Base-by-base conservation (phyloP, 768 basidiomycete genomes). In the Lactifluus echinatus region DNA sequence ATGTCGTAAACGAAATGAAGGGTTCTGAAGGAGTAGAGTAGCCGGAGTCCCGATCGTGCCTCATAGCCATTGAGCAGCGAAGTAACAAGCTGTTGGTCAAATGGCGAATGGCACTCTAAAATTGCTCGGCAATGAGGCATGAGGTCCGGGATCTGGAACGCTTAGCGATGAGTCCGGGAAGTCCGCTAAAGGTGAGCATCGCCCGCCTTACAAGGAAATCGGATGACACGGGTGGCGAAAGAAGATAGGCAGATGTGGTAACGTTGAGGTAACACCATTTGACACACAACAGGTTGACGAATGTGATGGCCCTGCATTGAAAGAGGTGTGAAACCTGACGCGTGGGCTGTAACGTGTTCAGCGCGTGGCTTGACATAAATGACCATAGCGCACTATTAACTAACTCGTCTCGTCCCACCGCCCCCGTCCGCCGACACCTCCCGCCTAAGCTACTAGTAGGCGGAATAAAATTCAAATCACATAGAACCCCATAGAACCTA, bases 1-100 rank as follows among this genome's bases (percentile, higher is more conserved):
- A 51, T 63, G 40, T 52, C 55, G 59, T 61, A 63, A 63, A 48
- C 15, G 46, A 56, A 51, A 52, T 53, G 53, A 43, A 51, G 47
- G 50, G 58, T 43, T 36, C 42, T 36, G 34, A 19, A 40, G 12
- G 26, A 33, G 21, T 28, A 50, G 53, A 50, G 42, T 44, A 53
- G 51, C 59, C 54, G 59, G 43, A 7, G 50, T 45, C 6, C 51
- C 50, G 58, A 49, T 42, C 51, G 55, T 55, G 53, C 52, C 42
- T 59, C 57, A 43, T 28, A 49, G 53, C 53, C 40, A 29, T 53
- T 49, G 46, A 24, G 17, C 15, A 15, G 15, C 12, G 33, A 54
- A 48, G 40, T 40, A 47, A 23, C 17, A 31, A 51, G 26, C 10
- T 6, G 48, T 44, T 34, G 28, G 47, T 37, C 61, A 44, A 59